Evolutionary conservation across 768 basidiomycete genomes (phyloP).

Genomic region (Russula virescens): DNA sequence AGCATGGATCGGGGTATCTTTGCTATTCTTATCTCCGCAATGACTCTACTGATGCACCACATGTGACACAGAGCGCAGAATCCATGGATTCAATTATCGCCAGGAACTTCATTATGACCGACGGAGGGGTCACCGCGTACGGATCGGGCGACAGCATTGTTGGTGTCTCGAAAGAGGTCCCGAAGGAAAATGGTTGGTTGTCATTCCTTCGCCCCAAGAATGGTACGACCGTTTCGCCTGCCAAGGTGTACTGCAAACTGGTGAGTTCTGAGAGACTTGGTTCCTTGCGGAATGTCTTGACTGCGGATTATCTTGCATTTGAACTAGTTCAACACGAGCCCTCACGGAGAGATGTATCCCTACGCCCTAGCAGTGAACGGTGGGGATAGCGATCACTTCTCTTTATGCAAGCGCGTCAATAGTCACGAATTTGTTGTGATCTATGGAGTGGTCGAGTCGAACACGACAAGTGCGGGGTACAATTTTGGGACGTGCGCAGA

Average conservation of each 20-base stretch:
- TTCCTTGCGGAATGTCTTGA: not conserved
- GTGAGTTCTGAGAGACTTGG: not conserved
- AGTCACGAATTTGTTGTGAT: not conserved
- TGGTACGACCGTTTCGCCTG: not conserved
- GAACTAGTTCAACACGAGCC: slow-evolving; percentile 13
- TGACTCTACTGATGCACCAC: not conserved
- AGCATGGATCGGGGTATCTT: slow-evolving; percentile 1
- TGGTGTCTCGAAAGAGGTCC: not conserved
- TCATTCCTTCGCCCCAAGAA: not conserved
- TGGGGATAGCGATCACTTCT: slow-evolving; percentile 3
- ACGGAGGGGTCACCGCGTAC: slow-evolving; percentile 8
- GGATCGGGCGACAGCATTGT: not conserved
- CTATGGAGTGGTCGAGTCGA: not conserved
- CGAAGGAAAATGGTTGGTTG: not conserved
- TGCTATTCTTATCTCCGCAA: not conserved
- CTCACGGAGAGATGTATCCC: not conserved
- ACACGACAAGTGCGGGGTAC: not conserved
- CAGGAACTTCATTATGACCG: not conserved
- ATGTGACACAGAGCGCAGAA: not conserved
- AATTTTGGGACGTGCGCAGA: not conserved
- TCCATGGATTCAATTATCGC: not conserved
- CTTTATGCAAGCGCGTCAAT: not conserved
- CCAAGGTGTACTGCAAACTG: slow-evolving; percentile 8
- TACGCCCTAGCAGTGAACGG: not conserved
- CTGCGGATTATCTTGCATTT: too few relatives aligned